Conservation (phyloP, 2,329 filamentous ascomycete genomes). For the Sclerotinia spermophila region DNA sequence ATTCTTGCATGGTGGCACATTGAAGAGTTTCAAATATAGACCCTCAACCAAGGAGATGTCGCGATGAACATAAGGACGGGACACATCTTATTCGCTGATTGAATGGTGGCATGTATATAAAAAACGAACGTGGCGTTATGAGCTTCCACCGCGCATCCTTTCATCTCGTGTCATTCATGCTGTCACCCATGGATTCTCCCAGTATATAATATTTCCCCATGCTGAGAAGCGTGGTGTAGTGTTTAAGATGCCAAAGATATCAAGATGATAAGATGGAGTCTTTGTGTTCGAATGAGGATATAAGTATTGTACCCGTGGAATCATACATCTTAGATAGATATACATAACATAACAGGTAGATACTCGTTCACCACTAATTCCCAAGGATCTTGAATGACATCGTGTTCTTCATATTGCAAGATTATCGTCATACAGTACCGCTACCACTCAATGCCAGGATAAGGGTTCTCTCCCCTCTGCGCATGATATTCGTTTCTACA, state of each 20-base stretch:
- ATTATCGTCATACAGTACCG: neutral
- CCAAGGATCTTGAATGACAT: conserved; percentile 2
- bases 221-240: neutral
- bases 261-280: neutral
- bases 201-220: neutral
- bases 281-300: neutral
- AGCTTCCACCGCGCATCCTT: neutral
- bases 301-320: neutral
- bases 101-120: neutral
- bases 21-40: conserved; percentile 7
- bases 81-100: neutral
- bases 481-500: neutral
- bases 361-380: neutral
- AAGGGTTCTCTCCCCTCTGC: neutral
- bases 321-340: neutral
- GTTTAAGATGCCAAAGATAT: neutral
- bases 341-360: neutral
- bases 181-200: neutral
- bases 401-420: conserved; percentile 5
- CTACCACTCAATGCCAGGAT: neutral
- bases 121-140: conserved; percentile 2
- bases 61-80: neutral
- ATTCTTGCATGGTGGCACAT: conserved; percentile 1
- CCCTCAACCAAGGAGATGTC: conserved; percentile 1
- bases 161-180: conserved; percentile 12